Conservation (phyloP, 225 moss, liverwort and hornwort species). For the Anthoceros angustus region DNA sequence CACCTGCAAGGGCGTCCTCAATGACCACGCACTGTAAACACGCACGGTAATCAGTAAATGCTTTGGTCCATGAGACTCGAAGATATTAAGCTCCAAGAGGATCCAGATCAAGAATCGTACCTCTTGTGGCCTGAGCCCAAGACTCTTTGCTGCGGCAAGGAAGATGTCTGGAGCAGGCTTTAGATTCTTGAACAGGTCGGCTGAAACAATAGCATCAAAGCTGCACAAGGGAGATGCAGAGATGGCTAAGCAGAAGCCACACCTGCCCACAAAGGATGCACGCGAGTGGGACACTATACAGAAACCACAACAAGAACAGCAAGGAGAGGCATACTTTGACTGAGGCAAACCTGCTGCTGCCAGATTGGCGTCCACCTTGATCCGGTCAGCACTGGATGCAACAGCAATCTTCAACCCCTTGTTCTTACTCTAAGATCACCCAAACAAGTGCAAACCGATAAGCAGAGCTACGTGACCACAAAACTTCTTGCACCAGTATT, state of each 20-base stretch:
- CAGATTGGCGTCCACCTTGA: constrained; percentile 95
- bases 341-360: constrained; percentile 78
- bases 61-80: not conserved
- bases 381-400: constrained; percentile 86
- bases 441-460: not conserved
- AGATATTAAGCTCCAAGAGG: not conserved
- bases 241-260: not conserved
- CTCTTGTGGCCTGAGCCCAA: constrained; percentile 54
- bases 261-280: too few relatives aligned
- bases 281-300: too few relatives aligned
- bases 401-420: constrained; percentile 83
- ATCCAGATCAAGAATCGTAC: constrained; percentile 19
- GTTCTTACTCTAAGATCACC: constrained; percentile 56
- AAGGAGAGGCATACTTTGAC: constrained; percentile 28
- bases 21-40: constrained; percentile 70
- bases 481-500: not conserved
- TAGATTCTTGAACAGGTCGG: constrained; percentile 72
- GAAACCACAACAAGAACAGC: not conserved
- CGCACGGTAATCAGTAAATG: not conserved
- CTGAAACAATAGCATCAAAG: constrained; percentile 88
- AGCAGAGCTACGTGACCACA: not conserved
- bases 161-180: constrained; percentile 96
- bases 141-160: constrained; percentile 58
- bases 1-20: constrained; percentile 82
- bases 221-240: constrained; percentile 15